These are phyloP conservation scores for Spergularia azorica DNA, from an alignment of 179 eudicot genomes.

Conservation along the genomic window DNA sequence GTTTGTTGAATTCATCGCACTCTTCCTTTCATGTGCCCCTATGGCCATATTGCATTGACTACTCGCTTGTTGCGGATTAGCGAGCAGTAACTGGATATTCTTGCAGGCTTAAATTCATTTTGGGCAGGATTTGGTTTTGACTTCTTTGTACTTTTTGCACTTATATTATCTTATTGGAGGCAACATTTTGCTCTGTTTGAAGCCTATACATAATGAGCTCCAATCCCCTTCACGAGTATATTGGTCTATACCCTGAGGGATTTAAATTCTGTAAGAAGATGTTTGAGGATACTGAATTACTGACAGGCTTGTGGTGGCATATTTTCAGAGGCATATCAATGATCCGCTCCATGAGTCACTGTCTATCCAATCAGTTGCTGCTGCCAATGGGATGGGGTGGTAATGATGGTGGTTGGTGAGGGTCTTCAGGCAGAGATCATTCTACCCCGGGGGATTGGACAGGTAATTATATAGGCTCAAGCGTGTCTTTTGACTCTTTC, in stretches of 20 bases:
- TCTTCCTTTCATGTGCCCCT: not conserved
- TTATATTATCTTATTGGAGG: not conserved
- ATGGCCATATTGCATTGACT: not conserved
- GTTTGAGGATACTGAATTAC: conserved; percentile 70
- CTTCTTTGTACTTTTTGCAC: not conserved
- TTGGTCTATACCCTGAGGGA: conserved; percentile 91
- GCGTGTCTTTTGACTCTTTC: conserved; percentile 6
- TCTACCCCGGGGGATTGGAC: conserved; percentile 50
- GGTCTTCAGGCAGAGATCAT: conserved; percentile 61
- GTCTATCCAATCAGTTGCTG: conserved; percentile 88
- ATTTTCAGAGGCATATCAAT: conserved; percentile 93
- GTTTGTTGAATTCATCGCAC: conserved; percentile 20
- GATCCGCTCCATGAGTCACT: conserved; percentile 77
- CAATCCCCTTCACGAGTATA: conserved; percentile 93
- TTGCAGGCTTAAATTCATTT: too few species aligned
- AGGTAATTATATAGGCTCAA: conserved; percentile 39
- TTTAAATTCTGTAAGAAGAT: conserved; percentile 86
- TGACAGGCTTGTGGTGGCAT: conserved; percentile 74
- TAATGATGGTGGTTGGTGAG: conserved; percentile 66
- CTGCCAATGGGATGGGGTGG: conserved; percentile 84
- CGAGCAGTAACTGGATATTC: not conserved
- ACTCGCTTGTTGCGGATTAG: not conserved
- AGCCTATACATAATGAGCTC: conserved; percentile 28
- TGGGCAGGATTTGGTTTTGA: not conserved
- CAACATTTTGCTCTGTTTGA: not conserved